Evolutionary conservation across 1,284 basidiomycete genomes (phyloP).

Genomic region (Paramarasmius palmivorus): DNA sequence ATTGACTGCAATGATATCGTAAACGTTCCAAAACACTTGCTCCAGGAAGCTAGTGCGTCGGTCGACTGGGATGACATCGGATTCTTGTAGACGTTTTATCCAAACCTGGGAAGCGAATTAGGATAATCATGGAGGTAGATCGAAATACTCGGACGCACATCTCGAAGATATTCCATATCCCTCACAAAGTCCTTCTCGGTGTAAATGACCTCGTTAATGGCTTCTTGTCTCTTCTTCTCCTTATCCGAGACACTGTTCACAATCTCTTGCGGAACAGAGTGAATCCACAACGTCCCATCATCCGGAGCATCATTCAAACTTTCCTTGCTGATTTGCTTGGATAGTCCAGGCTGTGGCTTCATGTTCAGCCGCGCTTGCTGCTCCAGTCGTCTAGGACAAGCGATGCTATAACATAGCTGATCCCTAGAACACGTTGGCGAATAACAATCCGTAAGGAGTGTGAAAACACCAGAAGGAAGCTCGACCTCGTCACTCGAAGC

Average conservation of each 20-base stretch:
- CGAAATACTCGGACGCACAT: constrained; percentile 54
- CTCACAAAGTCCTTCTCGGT: constrained; percentile 98
- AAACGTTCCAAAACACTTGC: constrained; percentile 98
- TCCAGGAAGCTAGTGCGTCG: constrained; percentile 87
- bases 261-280: constrained; percentile 93
- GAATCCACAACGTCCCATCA: constrained; percentile 95
- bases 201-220: constrained; percentile 99
- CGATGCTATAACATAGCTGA: constrained; percentile 93
- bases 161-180: constrained; percentile 97
- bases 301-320: constrained; percentile 85
- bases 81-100: constrained; percentile 83
- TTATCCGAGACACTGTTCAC: constrained; percentile 88
- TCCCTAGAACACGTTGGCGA: constrained; percentile 96
- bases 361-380: constrained; percentile 92
- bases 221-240: constrained; percentile 97
- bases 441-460: constrained; percentile 96
- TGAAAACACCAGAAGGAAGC: constrained; percentile 94
- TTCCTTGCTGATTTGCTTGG: constrained; percentile 80
- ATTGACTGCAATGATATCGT: constrained; percentile 93
- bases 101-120: constrained; percentile 61
- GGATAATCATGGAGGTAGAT: constrained; percentile 3
- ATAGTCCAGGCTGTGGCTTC: constrained; percentile 89
- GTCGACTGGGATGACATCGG: constrained; percentile 76
- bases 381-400: constrained; percentile 92
- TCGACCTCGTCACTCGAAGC: constrained; percentile 61